These are phyloP conservation scores for Colletotrichum sp. DNA, from an alignment of 2,329 filamentous ascomycete species.

Conservation along the genomic window DNA sequence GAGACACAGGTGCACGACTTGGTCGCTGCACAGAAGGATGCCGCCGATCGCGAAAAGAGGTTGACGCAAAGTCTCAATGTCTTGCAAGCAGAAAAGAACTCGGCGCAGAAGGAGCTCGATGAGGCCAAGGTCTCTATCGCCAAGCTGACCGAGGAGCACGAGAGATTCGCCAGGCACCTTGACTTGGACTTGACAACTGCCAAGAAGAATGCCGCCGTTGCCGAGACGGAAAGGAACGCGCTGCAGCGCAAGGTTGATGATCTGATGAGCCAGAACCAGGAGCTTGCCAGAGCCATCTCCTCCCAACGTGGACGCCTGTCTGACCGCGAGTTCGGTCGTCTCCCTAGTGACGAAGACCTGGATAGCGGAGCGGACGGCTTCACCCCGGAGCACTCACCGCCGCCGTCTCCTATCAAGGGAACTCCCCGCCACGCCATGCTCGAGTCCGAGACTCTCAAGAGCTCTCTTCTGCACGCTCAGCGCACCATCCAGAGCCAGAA, in stretches of 20 bases:
- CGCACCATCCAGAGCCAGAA: constrained; percentile 96
- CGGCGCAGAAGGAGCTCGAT: constrained; percentile 84
- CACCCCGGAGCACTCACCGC: constrained; percentile 89
- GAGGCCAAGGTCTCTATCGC: constrained; percentile 82
- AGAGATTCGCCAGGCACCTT: constrained; percentile 77
- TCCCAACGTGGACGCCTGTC: constrained; percentile 70
- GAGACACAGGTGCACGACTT: constrained; percentile 92
- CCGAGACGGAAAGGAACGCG: constrained; percentile 77
- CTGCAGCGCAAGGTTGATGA: constrained; percentile 89
- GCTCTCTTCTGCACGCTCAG: constrained; percentile 91
- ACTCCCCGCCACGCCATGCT: constrained; percentile 89
- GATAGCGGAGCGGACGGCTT: constrained; percentile 69
- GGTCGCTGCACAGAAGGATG: constrained; percentile 73
- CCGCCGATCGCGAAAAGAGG: constrained; percentile 82
- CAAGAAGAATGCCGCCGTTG: constrained; percentile 78
- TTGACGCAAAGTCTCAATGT: constrained; percentile 74
- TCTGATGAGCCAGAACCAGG: constrained; percentile 85
- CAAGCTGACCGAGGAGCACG: constrained; percentile 82
- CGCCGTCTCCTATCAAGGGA: constrained; percentile 86
- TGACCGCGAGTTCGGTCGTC: constrained; percentile 65
- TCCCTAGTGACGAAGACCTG: constrained; percentile 65
- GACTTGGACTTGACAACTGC: constrained; percentile 87
- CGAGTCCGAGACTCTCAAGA: constrained; percentile 95
- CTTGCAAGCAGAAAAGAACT: constrained; percentile 75
- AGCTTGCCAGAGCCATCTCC: constrained; percentile 84